Evolutionary conservation across 1,284 basidiomycete species (phyloP).

Genomic region (Trametes sp.): DNA sequence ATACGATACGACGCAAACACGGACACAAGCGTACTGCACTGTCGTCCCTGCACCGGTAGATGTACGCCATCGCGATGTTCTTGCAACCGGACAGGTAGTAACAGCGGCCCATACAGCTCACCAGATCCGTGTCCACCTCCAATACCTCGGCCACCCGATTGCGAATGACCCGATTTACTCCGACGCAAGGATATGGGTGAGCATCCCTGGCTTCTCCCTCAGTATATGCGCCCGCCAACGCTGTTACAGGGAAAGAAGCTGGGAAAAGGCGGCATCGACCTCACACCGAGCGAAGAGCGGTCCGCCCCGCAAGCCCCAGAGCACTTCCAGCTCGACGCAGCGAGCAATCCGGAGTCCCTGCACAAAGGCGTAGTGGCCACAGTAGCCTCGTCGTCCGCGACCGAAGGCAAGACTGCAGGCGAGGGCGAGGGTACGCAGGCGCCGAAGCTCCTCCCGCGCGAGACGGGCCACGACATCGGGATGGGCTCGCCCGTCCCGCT

Average conservation of each 20-base stretch:
- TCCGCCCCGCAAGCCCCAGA: constrained; percentile 68
- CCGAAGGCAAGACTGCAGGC: not conserved
- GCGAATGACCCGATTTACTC: constrained; percentile 93
- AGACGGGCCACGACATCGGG: constrained; percentile 89
- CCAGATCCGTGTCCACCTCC: constrained; percentile 95
- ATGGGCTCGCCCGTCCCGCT: constrained; percentile 88
- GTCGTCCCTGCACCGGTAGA: constrained; percentile 50
- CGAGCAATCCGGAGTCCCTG: constrained; percentile 47
- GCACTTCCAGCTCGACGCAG: constrained; percentile 49
- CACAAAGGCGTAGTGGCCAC: not conserved
- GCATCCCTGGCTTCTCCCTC: constrained; percentile 20
- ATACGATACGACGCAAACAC: constrained; percentile 86
- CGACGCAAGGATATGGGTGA: constrained; percentile 82
- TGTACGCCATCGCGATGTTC: constrained; percentile 2
- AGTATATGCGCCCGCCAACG: not conserved
- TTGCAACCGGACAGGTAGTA: constrained; percentile 7
- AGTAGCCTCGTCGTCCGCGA: not conserved
- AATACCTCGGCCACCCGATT: constrained; percentile 94
- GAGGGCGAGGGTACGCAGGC: not conserved
- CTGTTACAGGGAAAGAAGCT: constrained; percentile 76
- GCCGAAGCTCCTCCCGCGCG: constrained; percentile 70
- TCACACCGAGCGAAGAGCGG: constrained; percentile 68
- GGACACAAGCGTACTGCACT: constrained; percentile 90
- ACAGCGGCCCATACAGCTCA: constrained; percentile 65
- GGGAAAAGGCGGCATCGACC: constrained; percentile 86